Conservation (phyloP, 1,139 yeast genomes). For the Yamadazyma aaseri region DNA sequence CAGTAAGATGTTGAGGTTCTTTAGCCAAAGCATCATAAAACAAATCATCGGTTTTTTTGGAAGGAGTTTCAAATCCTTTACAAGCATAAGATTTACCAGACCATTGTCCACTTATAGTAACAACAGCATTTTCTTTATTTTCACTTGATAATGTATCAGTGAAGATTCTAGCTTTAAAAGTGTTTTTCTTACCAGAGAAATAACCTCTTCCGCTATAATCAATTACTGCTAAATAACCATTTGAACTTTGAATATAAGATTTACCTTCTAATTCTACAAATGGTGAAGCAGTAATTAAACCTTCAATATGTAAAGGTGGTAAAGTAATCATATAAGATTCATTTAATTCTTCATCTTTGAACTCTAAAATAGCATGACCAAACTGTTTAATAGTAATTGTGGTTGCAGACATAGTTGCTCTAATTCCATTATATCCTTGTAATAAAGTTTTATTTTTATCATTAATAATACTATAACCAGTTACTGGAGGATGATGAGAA, state of each 20-base stretch:
- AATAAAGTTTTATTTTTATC: slow-evolving; percentile 64
- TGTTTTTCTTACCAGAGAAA: slow-evolving; percentile 92
- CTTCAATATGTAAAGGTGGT: slow-evolving; percentile 96
- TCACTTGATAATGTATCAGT: slow-evolving; percentile 49
- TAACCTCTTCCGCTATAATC: slow-evolving; percentile 93
- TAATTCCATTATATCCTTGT: slow-evolving; percentile 88
- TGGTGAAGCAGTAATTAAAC: slow-evolving; percentile 85
- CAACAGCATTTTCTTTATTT: slow-evolving; percentile 62
- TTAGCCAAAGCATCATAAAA: slow-evolving; percentile 69
- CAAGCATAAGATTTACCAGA: slow-evolving; percentile 62
- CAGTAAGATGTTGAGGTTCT: slow-evolving; percentile 56
- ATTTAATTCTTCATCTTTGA: slow-evolving; percentile 48
- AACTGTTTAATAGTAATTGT: slow-evolving; percentile 82
- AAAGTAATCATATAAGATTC: slow-evolving; percentile 81
- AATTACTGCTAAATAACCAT: slow-evolving; percentile 70
- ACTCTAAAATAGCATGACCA: slow-evolving; percentile 81
- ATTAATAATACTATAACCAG: slow-evolving; percentile 80
- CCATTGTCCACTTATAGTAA: slow-evolving; percentile 91
- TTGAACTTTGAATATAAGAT: slow-evolving; percentile 75
- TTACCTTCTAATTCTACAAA: slow-evolving; percentile 87
- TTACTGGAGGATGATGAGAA: slow-evolving; percentile 93
- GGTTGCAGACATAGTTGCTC: slow-evolving; percentile 76
- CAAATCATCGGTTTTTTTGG: slow-evolving; percentile 38
- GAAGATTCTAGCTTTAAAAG: slow-evolving; percentile 81
- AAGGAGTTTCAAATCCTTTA: slow-evolving; percentile 42